These are phyloP conservation scores for Apium graveolens DNA, from an alignment of 129 eudicot genomes.

Conservation along the genomic window DNA sequence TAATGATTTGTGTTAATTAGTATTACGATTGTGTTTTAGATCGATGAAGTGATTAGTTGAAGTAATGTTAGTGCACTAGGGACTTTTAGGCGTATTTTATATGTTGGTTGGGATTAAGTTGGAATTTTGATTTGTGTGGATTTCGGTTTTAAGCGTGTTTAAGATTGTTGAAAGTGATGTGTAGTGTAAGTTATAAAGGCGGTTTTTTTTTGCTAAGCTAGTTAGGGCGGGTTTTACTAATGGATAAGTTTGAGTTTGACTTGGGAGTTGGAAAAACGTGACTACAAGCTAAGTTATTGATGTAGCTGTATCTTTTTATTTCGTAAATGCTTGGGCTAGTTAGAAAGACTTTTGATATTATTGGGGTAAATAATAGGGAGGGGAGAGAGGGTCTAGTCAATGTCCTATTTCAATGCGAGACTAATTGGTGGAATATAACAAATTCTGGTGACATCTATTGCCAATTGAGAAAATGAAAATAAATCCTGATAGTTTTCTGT, in stretches of 20 bases:
- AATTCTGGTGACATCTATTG: not conserved
- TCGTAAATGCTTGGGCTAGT: too few relatives aligned
- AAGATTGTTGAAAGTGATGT: not conserved
- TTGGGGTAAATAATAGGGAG: too few relatives aligned
- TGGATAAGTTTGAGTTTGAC: not conserved
- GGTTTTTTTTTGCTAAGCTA: too few relatives aligned
- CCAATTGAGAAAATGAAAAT: not conserved
- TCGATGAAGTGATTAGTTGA: not conserved
- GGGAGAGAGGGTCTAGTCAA: not conserved
- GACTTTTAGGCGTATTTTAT: too few relatives aligned
- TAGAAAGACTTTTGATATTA: too few relatives aligned
- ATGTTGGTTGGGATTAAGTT: not conserved
- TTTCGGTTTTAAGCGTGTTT: not conserved
- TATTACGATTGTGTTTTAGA: not conserved
- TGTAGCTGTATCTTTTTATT: not conserved
- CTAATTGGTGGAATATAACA: not conserved
- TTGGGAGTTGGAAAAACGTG: not conserved
- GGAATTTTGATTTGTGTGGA: not conserved
- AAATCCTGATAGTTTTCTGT: not conserved
- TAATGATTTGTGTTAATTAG: not conserved
- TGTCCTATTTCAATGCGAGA: not conserved
- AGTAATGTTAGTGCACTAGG: too few relatives aligned
- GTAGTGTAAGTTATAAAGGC: too few relatives aligned
- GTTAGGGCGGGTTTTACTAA: not conserved
- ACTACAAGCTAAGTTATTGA: not conserved